Base-by-base conservation (phyloP, 2,329 filamentous ascomycete genomes). In the Erysiphe neolycopersici region DNA sequence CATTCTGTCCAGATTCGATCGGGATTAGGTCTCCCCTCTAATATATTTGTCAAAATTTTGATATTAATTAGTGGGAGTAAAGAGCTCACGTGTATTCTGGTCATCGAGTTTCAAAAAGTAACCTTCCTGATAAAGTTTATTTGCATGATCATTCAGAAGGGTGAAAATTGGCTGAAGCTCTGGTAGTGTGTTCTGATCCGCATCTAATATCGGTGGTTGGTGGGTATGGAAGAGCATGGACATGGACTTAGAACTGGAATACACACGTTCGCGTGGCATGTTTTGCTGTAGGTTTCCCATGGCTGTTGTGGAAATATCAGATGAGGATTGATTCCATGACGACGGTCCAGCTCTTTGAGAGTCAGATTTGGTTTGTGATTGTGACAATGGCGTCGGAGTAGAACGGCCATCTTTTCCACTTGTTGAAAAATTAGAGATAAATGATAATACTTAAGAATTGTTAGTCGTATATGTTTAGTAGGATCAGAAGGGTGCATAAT, bases 61-160 rank as follows among this genome's bases (percentile, higher is more conserved):
- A 5, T 26, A 26, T 26, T 6, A 26, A 9, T 26, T 46, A 42
- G 22, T 40, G n/a, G 8, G 26, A 26, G 30, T 52, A 51, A 44
- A 37, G 29, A 38, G 71, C 82, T 53, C 70, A 93, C 85, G 76
- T 44, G 75, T 77, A 56, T 95, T 91, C 52, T 93, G 75, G 60
- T 98, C 89, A 59, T 94, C 87, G 41, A 98, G 65, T 62, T 95
- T 98, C 52, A 98, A 63, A 52, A 98, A 95, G 57, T 95, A 98
- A 33, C 89, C 89, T 62, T 98, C 89, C 53, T 94, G 85, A 59
- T 95, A 98, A 45, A 95, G 65, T 62, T 95, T 95, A 61, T 94
- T 94, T 46, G 75, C 78, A 59, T 98, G 89, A 61, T 79, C 89
- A 62, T 93, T 95, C 50, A 98, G 69, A 56, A 83, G 89, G 47